These are phyloP conservation scores for Strobilomyces confusus DNA, from an alignment of 768 basidiomycete genomes.

Conservation along the genomic window DNA sequence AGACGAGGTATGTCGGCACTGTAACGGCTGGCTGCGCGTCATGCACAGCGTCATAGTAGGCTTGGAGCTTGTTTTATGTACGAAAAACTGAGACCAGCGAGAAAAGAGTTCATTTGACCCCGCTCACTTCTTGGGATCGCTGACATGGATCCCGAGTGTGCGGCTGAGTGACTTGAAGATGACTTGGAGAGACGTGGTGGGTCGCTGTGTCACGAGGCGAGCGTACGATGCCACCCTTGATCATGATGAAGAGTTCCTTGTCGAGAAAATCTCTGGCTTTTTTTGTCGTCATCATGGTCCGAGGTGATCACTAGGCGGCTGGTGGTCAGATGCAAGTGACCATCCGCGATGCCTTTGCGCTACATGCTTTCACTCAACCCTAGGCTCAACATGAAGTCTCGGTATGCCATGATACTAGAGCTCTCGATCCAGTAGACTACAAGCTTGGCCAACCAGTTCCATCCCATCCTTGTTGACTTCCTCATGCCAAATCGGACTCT, in stretches of 20 bases:
- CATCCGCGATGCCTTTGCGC: constrained; percentile 12
- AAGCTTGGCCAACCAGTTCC: too few species aligned
- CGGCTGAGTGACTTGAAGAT: constrained; percentile 77
- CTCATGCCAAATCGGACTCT: too few species aligned
- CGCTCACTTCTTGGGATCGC: constrained; percentile 68
- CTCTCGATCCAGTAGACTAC: too few species aligned
- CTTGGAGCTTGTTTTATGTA: constrained; percentile 53
- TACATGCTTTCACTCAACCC: too few species aligned
- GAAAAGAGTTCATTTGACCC: neutral
- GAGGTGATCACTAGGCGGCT: too few species aligned
- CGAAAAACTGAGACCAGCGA: neutral
- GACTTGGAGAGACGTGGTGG: constrained; percentile 43
- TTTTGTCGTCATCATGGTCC: constrained; percentile 25
- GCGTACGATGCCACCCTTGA: constrained; percentile 41
- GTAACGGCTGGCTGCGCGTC: constrained; percentile 30
- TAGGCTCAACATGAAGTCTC: too few species aligned
- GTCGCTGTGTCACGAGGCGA: neutral
- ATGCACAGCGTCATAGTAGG: constrained; percentile 46
- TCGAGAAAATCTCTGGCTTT: constrained; percentile 39
- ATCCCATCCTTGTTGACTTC: too few species aligned
- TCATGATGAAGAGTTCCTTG: constrained; percentile 46
- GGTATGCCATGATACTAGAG: too few species aligned
- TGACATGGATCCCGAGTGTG: constrained; percentile 67
- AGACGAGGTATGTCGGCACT: constrained; percentile 75
- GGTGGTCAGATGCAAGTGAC: too few species aligned